Evolutionary conservation across 1,139 yeast genomes (phyloP).

Genomic region (Yamadazyma blattariae): DNA sequence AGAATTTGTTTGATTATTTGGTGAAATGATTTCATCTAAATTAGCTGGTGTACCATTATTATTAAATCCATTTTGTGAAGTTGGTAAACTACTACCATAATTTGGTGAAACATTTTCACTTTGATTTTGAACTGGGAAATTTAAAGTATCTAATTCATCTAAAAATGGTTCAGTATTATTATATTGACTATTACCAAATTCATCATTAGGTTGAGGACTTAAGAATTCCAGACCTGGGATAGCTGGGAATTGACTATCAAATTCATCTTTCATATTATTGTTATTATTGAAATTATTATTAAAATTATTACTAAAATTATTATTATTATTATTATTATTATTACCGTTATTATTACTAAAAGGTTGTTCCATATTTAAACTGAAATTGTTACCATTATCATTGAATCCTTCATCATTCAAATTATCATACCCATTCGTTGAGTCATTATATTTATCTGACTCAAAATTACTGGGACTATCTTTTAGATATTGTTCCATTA

Average conservation of each 20-base stretch:
- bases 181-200: slow-evolving; percentile 14
- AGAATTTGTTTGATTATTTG: slow-evolving; percentile 18
- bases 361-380: slow-evolving; percentile 15
- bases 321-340: no score
- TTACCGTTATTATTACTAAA: no score
- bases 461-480: slow-evolving; percentile 28
- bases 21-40: slow-evolving; percentile 39
- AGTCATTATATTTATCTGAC: neutral
- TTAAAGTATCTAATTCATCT: slow-evolving; percentile 29
- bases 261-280: slow-evolving; percentile 8
- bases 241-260: slow-evolving; percentile 11
- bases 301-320: no score
- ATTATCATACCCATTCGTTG: slow-evolving; percentile 1
- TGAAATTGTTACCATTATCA: slow-evolving; percentile 6
- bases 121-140: slow-evolving; percentile 13
- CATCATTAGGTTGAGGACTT: slow-evolving; percentile 13
- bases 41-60: slow-evolving; percentile 15
- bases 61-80: neutral
- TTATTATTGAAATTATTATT: no score
- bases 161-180: slow-evolving; percentile 33
- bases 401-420: neutral
- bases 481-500: slow-evolving; percentile 37
- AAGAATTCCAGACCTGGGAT: slow-evolving; percentile 16
- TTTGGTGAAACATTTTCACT: slow-evolving; percentile 10
- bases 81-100: slow-evolving; percentile 5